Base-by-base conservation (phyloP, 1,139 yeast genomes). In the Geotrichum australiense region DNA sequence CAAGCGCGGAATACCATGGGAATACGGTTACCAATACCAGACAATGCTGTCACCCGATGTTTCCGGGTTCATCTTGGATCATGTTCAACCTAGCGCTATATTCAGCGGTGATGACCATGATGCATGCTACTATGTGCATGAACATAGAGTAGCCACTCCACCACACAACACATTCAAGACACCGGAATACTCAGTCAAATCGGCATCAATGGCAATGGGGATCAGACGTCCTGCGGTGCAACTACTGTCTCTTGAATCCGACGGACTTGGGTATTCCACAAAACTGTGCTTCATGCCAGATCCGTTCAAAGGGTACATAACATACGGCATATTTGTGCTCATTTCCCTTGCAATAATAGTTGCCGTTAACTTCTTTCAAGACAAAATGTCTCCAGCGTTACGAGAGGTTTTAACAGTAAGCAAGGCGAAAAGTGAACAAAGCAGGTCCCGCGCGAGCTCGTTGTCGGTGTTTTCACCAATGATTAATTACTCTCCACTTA, bases 91-190 rank as follows among this genome's bases (percentile, higher is more conserved):
- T 0, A 65, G 66, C 14, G 64, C 81, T 5, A 70, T 85, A 1
- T 84, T 87, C 57, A 78, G 94, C 3, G 98, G 98, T 1, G 98
- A 91, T 58, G 98, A 91, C 59, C 98, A 91, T 63, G 98, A 91
- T 60, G 89, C 86, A 51, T 91, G 98, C 62, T 87, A 82, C 50
- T 74, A 82, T 12, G 62, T 65, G 8, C 96, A 87, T 54, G 19
- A 25, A 8, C 12, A 14, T 3, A 34, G 22, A 10, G 15, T 32
- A 7, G 29, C 16, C 10, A 62, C 62, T 2, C 57, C 56, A 11
- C 50, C 54, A 14, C 28, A 18, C 8, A 7, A 6, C 11, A 7
- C n/a, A n/a, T 7, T 26, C 6, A 29, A 27, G 24, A 32, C 83
- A 0, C 76, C 80, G 39, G 98, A 91, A 59, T 76, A 82, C 47